Base-by-base conservation (phyloP, 306 rosid species). In the Dalbergia cochinchinensis region DNA sequence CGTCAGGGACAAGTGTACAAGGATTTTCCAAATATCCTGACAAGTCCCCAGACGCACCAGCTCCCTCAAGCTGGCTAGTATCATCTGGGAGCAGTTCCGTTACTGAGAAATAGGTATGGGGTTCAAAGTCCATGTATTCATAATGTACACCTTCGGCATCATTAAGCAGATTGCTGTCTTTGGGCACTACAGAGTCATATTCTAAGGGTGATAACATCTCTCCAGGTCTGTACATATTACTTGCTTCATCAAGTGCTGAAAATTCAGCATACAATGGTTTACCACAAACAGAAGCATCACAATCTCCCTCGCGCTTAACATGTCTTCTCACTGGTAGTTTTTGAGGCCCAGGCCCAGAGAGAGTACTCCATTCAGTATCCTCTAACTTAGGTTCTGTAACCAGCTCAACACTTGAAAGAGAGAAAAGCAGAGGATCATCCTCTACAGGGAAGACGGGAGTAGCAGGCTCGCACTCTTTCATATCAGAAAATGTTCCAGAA, bases 281-380 rank as follows among this genome's bases (percentile, higher is more conserved):
- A 79, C 81, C 76, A n/a, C 66, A 89, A 59, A 76, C 79, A 78
- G 83, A 85, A 61, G 51, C 85, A 71, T 90, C 94, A 10, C 35
- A 75, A 65, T 89, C 99, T 63, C 87, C 98, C 73, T 89, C 97
- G 7, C 39, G 90, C 86, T 91, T 95, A 73, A 82, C 80, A 14
- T 88, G 89, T 88, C 99, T 85, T 81, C 99, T 85, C 68, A 96
- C 90, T 3, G 91, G 97, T 73, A 93, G 90, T 87, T 96, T 96
- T 71, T 76, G 90, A 16, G 82, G 98, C 77, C 87, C 92, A 34
- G 84, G 89, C 77, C 66, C 89, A 80, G 86, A 63, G 67, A 78
- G 74, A 78, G 74, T 18, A 74, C 87, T 90, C 98, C 91, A 85
- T 63, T 90, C 92, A 71, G 64, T 74, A 81, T 91, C 91, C 63